A percentile compares a stretch with the other conserved stretches of the same genome.
phyloP scores from a whole-genome alignment of 441 rosid species.

The Brassica hybrid region DNA sequence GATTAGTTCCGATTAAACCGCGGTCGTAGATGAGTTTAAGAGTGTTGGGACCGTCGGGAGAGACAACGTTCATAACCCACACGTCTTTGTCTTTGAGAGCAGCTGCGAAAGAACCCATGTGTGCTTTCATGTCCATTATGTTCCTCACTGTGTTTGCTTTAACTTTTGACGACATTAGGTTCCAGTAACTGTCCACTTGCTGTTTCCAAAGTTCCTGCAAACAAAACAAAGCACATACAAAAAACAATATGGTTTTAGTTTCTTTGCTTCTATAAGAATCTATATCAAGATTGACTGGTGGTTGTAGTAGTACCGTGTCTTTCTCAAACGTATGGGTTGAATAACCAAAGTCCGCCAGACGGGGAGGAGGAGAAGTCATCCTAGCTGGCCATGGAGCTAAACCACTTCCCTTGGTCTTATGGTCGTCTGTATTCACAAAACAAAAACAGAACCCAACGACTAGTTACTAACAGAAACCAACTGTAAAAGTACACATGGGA shows the following conservation, averaged over 20 bases:
- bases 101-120: conserved; percentile 92
- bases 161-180: conserved; percentile 75
- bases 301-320: conserved; percentile 56
- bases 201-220: conserved; percentile 78
- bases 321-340: conserved; percentile 74
- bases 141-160: conserved; percentile 75
- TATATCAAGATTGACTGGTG: not conserved
- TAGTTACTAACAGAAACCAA: not conserved
- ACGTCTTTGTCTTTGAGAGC: conserved; percentile 84
- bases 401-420: conserved; percentile 74
- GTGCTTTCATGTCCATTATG: conserved; percentile 97
- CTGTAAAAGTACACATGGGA: not conserved
- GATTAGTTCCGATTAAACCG: conserved; percentile 84
- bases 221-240: not conserved
- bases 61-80: conserved; percentile 97
- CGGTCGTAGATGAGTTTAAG: conserved; percentile 91
- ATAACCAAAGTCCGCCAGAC: conserved; percentile 88
- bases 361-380: conserved; percentile 71
- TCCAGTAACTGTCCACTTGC: conserved; percentile 85
- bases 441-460: conserved; percentile 12
- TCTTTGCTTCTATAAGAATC: not conserved
- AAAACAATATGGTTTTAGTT: conserved; percentile 2
- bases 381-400: conserved; percentile 95
- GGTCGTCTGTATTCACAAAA: conserved; percentile 62
- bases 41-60: conserved; percentile 90